phyloP scores from a whole-genome alignment of 805 yeast species.

The Ogataea haglerorum region DNA sequence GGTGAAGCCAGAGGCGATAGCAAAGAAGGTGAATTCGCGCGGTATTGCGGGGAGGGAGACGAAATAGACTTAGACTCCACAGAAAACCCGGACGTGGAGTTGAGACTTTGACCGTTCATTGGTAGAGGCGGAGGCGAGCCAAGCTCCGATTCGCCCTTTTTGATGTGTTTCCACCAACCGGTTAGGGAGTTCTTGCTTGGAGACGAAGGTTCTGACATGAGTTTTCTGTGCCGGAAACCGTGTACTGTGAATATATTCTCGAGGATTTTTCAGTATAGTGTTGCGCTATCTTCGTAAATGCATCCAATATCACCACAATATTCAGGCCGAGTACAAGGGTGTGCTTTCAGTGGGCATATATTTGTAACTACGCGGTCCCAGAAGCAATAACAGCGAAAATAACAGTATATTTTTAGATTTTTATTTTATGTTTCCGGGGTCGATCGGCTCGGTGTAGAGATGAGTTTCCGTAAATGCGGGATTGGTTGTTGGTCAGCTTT shows the following conservation, averaged over 20 bases:
- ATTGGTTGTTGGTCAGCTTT: conserved; percentile 1
- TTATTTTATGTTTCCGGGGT: conserved; percentile 1
- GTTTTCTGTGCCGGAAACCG: background rate
- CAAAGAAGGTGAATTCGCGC: conserved; percentile 15
- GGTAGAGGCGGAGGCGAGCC: conserved; percentile 16
- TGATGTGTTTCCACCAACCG: conserved; percentile 32
- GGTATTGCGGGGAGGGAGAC: conserved; percentile 13
- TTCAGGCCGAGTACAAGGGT: background rate
- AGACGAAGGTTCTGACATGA: conserved; percentile 27
- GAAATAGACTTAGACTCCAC: conserved; percentile 9
- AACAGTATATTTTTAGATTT: conserved; percentile 9
- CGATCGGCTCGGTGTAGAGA: conserved; percentile 10
- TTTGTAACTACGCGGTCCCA: background rate
- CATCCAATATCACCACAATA: background rate
- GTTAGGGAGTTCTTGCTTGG: conserved; percentile 27
- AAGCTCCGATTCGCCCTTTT: conserved; percentile 17
- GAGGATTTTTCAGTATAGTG: background rate
- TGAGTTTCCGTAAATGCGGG: background rate
- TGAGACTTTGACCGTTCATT: conserved; percentile 1
- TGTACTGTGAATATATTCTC: background rate
- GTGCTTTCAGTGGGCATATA: background rate
- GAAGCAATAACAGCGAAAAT: conserved; percentile 5
- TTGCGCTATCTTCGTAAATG: no score
- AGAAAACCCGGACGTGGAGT: conserved; percentile 8
- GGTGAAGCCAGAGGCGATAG: conserved; percentile 30